These are phyloP conservation scores for Chrysanthemum seticuspe DNA, from an alignment of 129 eudicot species.

Conservation along the genomic window DNA sequence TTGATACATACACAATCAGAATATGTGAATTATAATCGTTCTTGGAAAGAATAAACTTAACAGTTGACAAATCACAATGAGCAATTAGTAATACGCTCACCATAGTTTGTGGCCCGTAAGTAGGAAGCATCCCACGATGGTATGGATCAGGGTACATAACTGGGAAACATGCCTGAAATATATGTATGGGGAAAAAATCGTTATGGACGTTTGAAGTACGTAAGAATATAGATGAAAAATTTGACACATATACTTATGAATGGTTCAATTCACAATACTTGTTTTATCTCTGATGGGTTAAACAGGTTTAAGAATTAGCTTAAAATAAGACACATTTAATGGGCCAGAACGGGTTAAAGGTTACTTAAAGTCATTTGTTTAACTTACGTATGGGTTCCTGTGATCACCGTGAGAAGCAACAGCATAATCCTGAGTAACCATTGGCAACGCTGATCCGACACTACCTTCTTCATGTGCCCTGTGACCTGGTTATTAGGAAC, in stretches of 20 bases:
- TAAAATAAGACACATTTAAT: too few species aligned
- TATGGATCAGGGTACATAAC: slow-evolving; percentile 49
- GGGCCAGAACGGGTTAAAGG: neutral
- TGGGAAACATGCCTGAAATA: slow-evolving; percentile 48
- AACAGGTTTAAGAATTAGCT: neutral
- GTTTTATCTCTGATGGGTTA: neutral
- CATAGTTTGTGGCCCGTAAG: slow-evolving; percentile 51
- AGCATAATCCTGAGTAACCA: slow-evolving; percentile 32
- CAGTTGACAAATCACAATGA: neutral
- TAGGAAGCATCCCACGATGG: slow-evolving; percentile 40
- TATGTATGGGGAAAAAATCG: neutral
- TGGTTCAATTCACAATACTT: neutral
- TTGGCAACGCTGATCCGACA: slow-evolving; percentile 35
- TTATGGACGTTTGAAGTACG: neutral
- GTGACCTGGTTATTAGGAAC: slow-evolving; percentile 28
- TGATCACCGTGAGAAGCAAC: slow-evolving; percentile 36
- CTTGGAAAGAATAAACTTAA: neutral
- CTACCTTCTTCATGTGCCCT: slow-evolving; percentile 31
- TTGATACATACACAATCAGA: slow-evolving; percentile 19
- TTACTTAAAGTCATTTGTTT: neutral
- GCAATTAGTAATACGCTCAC: slow-evolving; percentile 31
- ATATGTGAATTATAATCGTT: neutral
- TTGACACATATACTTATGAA: neutral
- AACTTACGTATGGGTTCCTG: slow-evolving; percentile 43
- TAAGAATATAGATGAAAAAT: neutral